Percentiles rank a stretch among this genome's conserved stretches.
These are phyloP conservation scores for Triticum urartu DNA, from an alignment of 176 grass and related monocot species.

Conservation along the genomic window DNA sequence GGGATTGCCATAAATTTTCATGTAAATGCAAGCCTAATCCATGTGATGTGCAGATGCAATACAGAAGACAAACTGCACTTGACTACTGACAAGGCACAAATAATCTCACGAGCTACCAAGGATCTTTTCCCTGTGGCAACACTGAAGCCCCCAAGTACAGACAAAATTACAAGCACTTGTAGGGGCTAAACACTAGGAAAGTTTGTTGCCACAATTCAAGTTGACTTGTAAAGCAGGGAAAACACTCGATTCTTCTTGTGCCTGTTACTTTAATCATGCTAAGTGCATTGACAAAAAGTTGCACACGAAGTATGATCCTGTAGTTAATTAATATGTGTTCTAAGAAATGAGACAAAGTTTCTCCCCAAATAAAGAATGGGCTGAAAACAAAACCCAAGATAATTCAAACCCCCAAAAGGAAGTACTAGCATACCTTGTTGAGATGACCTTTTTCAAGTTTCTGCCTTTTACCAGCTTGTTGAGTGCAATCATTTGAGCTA, in stretches of 20 bases:
- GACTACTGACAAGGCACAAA: neutral
- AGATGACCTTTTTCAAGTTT: constrained; percentile 85
- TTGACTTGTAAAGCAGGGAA: neutral
- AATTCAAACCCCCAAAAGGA: neutral
- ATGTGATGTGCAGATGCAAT: neutral
- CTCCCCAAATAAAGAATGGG: neutral
- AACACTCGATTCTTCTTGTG: neutral
- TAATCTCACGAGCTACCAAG: neutral
- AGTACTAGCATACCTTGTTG: constrained; percentile 53
- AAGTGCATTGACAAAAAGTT: neutral
- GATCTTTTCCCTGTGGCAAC: neutral
- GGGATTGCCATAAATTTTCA: neutral
- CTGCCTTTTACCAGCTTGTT: constrained; percentile 90
- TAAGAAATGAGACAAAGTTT: neutral
- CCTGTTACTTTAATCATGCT: neutral
- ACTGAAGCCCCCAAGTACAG: neutral
- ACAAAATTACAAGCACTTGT: neutral
- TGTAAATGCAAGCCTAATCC: neutral
- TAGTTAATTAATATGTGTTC: no score
- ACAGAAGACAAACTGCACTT: neutral
- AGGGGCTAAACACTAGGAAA: neutral
- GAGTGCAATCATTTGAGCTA: constrained; percentile 52
- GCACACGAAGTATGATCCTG: neutral
- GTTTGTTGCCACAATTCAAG: neutral
- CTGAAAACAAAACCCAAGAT: neutral